phyloP scores from a whole-genome alignment of 2,329 filamentous ascomycete species.

The Trichoderma sp. region DNA sequence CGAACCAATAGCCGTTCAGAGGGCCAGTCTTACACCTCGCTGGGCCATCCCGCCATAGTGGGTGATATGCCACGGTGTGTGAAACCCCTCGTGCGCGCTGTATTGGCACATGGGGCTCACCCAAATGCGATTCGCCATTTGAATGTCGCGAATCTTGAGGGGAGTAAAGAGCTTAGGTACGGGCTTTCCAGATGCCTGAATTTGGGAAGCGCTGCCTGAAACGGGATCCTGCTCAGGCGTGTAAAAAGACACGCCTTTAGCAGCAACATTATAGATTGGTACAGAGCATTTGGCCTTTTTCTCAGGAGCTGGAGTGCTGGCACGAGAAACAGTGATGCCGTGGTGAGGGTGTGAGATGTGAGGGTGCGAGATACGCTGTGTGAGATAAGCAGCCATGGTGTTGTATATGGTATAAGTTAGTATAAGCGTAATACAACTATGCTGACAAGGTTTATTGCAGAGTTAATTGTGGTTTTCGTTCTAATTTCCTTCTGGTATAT shows the following conservation, averaged over 20 bases:
- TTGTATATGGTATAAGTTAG: not conserved
- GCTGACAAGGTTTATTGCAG: not conserved
- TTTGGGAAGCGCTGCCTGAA: slow-evolving; percentile 35
- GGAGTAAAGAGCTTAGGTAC: slow-evolving; percentile 46
- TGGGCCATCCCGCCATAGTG: slow-evolving; percentile 71
- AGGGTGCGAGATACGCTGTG: slow-evolving; percentile 6
- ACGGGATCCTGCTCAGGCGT: slow-evolving; percentile 45
- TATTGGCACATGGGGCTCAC: slow-evolving; percentile 47
- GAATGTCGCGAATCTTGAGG: slow-evolving; percentile 43
- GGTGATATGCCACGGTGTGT: slow-evolving; percentile 66
- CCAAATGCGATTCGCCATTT: slow-evolving; percentile 44
- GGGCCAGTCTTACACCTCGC: slow-evolving; percentile 43
- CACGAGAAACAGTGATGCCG: slow-evolving; percentile 7
- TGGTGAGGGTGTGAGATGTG: slow-evolving; percentile 8
- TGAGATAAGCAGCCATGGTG: slow-evolving; percentile 15
- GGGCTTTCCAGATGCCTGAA: not conserved
- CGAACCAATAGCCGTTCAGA: not conserved
- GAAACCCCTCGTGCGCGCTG: slow-evolving; percentile 49
- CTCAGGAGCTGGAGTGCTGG: not conserved
- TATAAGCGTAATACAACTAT: not conserved
- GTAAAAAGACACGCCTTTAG: slow-evolving; percentile 40
- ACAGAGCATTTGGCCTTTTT: slow-evolving; percentile 3
- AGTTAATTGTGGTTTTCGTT: not conserved
- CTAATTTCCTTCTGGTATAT: not conserved
- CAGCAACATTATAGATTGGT: slow-evolving; percentile 27